phyloP scores from a whole-genome alignment of 108 stramenopile species.

The Schizochytrium sp. region DNA sequence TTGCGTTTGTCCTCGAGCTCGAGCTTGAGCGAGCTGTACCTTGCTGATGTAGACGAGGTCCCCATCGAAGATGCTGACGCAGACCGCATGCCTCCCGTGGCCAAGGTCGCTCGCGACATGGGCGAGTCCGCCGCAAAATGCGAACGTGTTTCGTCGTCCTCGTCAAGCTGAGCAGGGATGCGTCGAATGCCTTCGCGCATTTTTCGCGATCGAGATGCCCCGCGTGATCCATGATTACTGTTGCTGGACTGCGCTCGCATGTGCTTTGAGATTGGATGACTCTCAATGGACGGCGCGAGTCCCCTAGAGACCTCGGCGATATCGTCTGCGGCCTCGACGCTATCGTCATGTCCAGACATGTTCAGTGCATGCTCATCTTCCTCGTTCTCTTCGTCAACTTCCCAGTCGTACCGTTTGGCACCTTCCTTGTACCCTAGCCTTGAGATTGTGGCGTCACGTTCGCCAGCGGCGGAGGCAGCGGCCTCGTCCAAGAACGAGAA shows the following conservation, averaged over 20 bases:
- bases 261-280: neutral
- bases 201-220: no score
- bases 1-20: conserved; percentile 3
- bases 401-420: neutral
- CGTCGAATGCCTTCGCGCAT: neutral
- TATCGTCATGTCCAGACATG: neutral
- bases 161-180: neutral
- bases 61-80: neutral
- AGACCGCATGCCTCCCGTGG: neutral
- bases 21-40: neutral
- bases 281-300: no score
- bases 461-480: neutral
- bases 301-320: no score
- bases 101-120: neutral
- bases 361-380: neutral
- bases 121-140: neutral
- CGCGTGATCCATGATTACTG: neutral
- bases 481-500: neutral
- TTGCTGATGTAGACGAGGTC: neutral
- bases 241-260: neutral
- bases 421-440: neutral
- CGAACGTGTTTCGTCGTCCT: neutral
- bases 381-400: neutral
- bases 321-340: no score
- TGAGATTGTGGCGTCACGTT: neutral